A percentile compares a stretch with the other conserved stretches of the same genome.
These are phyloP conservation scores for Allomyces javanicus DNA, from an alignment of 192 early-diverging fungal species.

Conservation along the genomic window DNA sequence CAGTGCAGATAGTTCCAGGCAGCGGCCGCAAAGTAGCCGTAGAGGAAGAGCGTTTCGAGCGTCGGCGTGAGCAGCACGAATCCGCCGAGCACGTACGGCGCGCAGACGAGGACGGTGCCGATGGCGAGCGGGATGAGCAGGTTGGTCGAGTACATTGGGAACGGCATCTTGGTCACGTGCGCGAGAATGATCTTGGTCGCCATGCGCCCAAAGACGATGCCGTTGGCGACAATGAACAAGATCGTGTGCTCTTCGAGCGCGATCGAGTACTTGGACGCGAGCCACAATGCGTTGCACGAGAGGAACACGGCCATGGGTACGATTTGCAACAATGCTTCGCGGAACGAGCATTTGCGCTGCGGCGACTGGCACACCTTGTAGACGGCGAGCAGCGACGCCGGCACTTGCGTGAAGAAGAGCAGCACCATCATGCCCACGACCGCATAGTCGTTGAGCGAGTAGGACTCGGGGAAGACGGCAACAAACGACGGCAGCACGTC, in stretches of 20 bases:
- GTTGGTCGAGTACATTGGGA: slow-evolving; percentile 57
- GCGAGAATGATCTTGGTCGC: slow-evolving; percentile 78
- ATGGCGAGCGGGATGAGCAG: slow-evolving; percentile 51
- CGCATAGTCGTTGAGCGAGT: slow-evolving; percentile 15
- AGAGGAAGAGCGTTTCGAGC: slow-evolving; percentile 50
- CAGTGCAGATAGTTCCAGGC: slow-evolving; percentile 63
- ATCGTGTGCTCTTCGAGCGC: slow-evolving; percentile 46
- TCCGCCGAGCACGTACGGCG: slow-evolving; percentile 31
- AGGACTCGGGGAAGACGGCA: slow-evolving; percentile 18
- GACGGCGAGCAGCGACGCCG: slow-evolving; percentile 20
- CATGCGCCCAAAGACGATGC: slow-evolving; percentile 70
- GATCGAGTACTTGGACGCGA: slow-evolving; percentile 44
- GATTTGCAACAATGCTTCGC: slow-evolving; percentile 38
- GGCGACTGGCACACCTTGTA: slow-evolving; percentile 25
- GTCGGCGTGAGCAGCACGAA: slow-evolving; percentile 40
- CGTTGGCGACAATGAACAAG: slow-evolving; percentile 49
- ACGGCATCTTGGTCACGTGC: slow-evolving; percentile 62
- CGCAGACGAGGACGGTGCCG: slow-evolving; percentile 46
- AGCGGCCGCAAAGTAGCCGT: slow-evolving; percentile 48
- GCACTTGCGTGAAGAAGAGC: slow-evolving; percentile 9
- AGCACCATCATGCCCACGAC: slow-evolving; percentile 14
- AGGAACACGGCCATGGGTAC: slow-evolving; percentile 41
- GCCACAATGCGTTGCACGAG: slow-evolving; percentile 44
- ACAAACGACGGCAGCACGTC: slow-evolving; percentile 11
- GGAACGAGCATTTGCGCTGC: slow-evolving; percentile 27